Evolutionary conservation across 306 rosid genomes (phyloP), one percentile per base, ranked within the genome.

Genomic region (Echinosophora koreensis): DNA sequence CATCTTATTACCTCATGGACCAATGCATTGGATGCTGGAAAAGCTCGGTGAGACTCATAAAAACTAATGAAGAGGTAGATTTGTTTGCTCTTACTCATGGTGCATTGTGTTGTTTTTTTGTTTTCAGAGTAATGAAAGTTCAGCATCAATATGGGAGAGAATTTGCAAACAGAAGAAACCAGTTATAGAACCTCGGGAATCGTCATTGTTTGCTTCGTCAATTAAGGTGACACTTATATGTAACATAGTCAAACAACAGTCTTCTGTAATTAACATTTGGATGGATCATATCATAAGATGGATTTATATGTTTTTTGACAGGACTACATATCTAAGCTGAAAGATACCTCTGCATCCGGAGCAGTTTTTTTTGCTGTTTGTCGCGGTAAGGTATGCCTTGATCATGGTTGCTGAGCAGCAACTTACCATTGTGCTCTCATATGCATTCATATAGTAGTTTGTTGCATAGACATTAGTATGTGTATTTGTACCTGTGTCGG

Each of bases 341-440:
- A 92, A 82, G 97, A 92, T 76, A 78, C 84, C 84, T 88, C 98
- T 73, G 70, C 83, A 66, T 88, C 95, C 68, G 98, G 98, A 85
- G 98, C 98, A 66, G 85, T 90, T 35, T 92, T 94, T 83, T 94
- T 94, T 58, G 97, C 97, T 49, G 97, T 94, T 69, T 94, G 98
- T 84, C 97, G 97, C 14, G 97, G 98, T 70, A 94, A 94, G 90
- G 98, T 94, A 92, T 81, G 87, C 60, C 71, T 78, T 60, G 22
- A 52, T 61, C 41, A 52, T 73, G 63, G 38, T 52, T 80, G 70
- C 64, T 32, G 32, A 55, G 39, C 47, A 71, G 34, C 51, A 72
- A 37, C 30, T 63, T 16, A 37, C 22, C 41, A 34, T 65, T 76
- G 22, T 62, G 81, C 62, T 73, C 47, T 77, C 57, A 77, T 13